These are phyloP conservation scores for Calocera viscosa DNA, from an alignment of 768 basidiomycete species.

Conservation along the genomic window DNA sequence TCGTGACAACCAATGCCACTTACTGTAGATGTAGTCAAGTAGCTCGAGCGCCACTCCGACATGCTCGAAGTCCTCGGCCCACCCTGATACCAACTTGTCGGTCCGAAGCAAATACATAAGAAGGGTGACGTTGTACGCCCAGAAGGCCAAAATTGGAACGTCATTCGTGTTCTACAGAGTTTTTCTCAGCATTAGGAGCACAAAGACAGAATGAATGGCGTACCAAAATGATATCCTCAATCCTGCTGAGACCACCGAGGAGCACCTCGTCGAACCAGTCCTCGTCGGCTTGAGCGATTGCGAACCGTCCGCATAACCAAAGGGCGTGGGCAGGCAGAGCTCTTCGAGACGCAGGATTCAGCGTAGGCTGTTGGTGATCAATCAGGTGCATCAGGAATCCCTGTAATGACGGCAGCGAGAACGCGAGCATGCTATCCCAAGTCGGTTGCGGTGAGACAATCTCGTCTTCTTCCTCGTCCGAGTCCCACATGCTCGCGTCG, in stretches of 20 bases:
- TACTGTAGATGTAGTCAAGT: slow-evolving; percentile 5
- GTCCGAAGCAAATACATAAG: slow-evolving; percentile 87
- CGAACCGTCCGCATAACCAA: slow-evolving; percentile 85
- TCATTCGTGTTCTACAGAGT: slow-evolving; percentile 45
- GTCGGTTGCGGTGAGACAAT: neutral
- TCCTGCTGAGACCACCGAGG: slow-evolving; percentile 77
- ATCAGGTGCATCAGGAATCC: slow-evolving; percentile 73
- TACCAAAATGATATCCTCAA: slow-evolving; percentile 87
- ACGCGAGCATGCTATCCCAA: slow-evolving; percentile 61
- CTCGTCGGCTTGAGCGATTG: slow-evolving; percentile 79
- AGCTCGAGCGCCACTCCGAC: neutral
- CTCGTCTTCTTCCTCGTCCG: neutral
- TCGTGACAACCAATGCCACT: neutral
- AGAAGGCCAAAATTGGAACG: slow-evolving; percentile 75
- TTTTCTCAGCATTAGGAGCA: neutral
- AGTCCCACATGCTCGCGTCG: slow-evolving; percentile 18
- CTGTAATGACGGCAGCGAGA: slow-evolving; percentile 66
- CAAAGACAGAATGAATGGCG: slow-evolving; percentile 26
- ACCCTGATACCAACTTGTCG: slow-evolving; percentile 46
- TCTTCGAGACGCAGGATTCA: slow-evolving; percentile 39
- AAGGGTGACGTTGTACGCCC: slow-evolving; percentile 83
- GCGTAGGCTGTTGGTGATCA: slow-evolving; percentile 54
- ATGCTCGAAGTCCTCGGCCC: slow-evolving; percentile 5
- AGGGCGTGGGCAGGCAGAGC: slow-evolving; percentile 81
- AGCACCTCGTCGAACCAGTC: slow-evolving; percentile 89